These are phyloP conservation scores for Cenococcum geophilum DNA, from an alignment of 495 filamentous ascomycete genomes.

Conservation along the genomic window DNA sequence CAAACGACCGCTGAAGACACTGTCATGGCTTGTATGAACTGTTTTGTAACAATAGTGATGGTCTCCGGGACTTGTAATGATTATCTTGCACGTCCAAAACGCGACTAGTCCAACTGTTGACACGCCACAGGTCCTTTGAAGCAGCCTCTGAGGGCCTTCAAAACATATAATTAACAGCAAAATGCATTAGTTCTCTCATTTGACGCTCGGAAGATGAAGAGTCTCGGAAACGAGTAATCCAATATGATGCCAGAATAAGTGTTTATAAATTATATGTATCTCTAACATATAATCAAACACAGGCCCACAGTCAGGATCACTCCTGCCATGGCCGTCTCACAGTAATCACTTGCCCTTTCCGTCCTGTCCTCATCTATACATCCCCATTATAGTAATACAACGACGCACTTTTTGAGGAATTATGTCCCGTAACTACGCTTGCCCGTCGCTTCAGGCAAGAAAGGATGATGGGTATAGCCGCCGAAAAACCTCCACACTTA, in stretches of 20 bases:
- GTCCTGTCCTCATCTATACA: constrained; percentile 7
- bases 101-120: too few species aligned
- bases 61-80: too few species aligned
- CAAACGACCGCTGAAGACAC: too few species aligned
- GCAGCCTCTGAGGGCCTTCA: too few species aligned
- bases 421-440: constrained; percentile 28
- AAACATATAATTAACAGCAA: too few species aligned
- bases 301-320: neutral
- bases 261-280: neutral
- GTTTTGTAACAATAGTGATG: too few species aligned
- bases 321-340: neutral
- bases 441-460: constrained; percentile 4
- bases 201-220: neutral
- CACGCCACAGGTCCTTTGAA: too few species aligned
- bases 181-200: too few species aligned
- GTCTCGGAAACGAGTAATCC: neutral
- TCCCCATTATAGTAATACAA: constrained; percentile 20
- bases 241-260: neutral
- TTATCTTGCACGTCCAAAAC: too few species aligned
- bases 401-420: constrained; percentile 11
- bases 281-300: neutral
- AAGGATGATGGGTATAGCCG: constrained; percentile 28
- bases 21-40: too few species aligned
- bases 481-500: constrained; percentile 11
- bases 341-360: neutral